A percentile compares a stretch with the other conserved stretches of the same genome.
Evolutionary conservation across 345 rosid species (phyloP).

Genomic region (Euphorbia peplus): DNA sequence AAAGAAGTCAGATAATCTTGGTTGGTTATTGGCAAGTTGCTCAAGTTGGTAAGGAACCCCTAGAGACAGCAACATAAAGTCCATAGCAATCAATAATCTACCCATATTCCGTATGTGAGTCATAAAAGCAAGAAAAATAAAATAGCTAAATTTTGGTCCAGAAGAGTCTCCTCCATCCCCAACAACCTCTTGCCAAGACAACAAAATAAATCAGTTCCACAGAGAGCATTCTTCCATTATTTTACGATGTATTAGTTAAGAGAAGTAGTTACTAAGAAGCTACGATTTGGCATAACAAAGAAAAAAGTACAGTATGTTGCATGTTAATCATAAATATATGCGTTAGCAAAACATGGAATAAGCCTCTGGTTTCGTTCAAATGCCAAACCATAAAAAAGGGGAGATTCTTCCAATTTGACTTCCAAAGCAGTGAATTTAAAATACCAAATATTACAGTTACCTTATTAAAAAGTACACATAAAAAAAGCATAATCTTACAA

Average conservation of each 20-base stretch:
- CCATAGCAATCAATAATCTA: constrained; percentile 11
- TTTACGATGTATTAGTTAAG: not conserved
- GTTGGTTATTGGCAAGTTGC: constrained; percentile 76
- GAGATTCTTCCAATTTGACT: not conserved
- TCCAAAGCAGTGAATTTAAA: not conserved
- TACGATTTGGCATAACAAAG: not conserved
- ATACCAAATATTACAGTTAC: not conserved
- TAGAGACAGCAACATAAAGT: constrained; percentile 25
- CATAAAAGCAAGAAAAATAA: not conserved
- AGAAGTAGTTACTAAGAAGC: not conserved
- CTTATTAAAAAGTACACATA: constrained; percentile 3
- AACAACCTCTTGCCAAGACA: no score
- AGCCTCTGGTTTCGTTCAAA: not conserved
- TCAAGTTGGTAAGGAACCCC: constrained; percentile 93
- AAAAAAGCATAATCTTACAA: constrained; percentile 51
- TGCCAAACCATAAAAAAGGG: not conserved
- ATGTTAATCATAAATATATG: not conserved
- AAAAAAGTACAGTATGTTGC: not conserved
- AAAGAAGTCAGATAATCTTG: constrained; percentile 79
- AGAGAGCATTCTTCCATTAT: not conserved
- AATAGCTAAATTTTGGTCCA: not conserved
- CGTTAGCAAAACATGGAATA: not conserved
- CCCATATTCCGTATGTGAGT: not conserved
- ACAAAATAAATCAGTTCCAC: not conserved
- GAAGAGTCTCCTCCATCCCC: not conserved